Conservation (phyloP, 2,329 filamentous ascomycete species). For the Epicoccum sorghinum region DNA sequence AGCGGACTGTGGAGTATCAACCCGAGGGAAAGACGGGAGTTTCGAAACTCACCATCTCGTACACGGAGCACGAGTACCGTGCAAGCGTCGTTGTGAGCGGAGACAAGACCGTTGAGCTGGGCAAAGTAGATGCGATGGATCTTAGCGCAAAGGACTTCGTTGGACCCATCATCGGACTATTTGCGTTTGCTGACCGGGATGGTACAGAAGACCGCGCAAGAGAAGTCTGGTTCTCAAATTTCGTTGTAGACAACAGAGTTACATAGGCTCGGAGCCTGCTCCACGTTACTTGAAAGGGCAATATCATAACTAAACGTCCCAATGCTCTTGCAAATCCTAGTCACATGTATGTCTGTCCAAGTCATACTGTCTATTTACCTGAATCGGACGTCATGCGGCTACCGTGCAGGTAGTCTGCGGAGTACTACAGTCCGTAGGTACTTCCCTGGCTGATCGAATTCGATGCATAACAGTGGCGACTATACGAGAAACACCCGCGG, state of each 20-base stretch:
- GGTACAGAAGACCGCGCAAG: background rate
- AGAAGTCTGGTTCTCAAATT: background rate
- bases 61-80: constrained; percentile 14
- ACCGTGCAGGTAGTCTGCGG: no score
- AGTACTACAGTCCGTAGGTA: no score
- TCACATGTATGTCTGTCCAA: no score
- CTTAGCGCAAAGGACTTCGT: constrained; percentile 23
- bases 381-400: no score
- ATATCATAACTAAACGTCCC: no score
- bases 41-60: constrained; percentile 2
- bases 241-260: background rate
- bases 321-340: no score
- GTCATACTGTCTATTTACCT: no score
- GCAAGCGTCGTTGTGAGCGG: constrained; percentile 3
- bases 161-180: constrained; percentile 22
- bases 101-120: background rate
- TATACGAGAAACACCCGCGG: no score
- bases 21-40: background rate
- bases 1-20: background rate
- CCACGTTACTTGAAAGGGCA: no score
- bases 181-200: background rate
- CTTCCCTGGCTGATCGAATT: no score
- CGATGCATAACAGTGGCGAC: no score
- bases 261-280: no score
- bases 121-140: constrained; percentile 9